Evolutionary conservation across 2,329 filamentous ascomycete species (phyloP), one percentile per base, ranked within the genome.

Genomic region (Exserohilum rostratum): DNA sequence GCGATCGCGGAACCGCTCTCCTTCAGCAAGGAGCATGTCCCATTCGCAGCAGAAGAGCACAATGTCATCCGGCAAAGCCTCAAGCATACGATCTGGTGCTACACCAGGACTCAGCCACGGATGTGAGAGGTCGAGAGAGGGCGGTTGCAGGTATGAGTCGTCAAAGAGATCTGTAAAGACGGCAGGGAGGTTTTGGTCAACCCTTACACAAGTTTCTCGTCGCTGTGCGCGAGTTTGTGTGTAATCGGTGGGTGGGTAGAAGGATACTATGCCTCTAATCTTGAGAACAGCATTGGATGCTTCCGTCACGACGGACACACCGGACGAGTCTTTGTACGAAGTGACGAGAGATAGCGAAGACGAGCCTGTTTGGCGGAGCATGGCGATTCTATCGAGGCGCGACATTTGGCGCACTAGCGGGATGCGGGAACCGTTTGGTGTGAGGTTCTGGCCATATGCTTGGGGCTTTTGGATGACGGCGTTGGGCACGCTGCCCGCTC

Each of bases 11-110:
- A 92, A 87, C 4, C 79, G 77, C 55, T 87, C 77, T 5, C 83
- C 85, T 67, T 88, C 85, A 12, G 81, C 80, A n/a, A 87, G 76
- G 12, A 88, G 75, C 85, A 87, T 87, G 66, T 88, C 85, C 82
- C 83, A 87, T 67, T 88, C 85, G 68, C 85, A 87, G 38, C 84
- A 82, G 66, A 83, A 85, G 61, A 87, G 72, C 53, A 86, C 84
- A 42, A 87, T 81, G 53, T 87, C 81, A n/a, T 82, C 76, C 0
- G 85, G 85, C 1, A 88, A 69, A 2, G 78, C 78, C 25, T 71
- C 65, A n/a, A 88, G 78, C 65, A 85, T 79, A 25, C 78, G 70
- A 17, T 81, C 78, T 0, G 82, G 77, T 1, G 85, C 85, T 9
- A 83, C 79, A 29, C 82, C 82, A 0, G 85, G 85, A 6, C 79